phyloP scores from a whole-genome alignment of 108 stramenopile species.

The Cyclostephanos invisitatus region DNA sequence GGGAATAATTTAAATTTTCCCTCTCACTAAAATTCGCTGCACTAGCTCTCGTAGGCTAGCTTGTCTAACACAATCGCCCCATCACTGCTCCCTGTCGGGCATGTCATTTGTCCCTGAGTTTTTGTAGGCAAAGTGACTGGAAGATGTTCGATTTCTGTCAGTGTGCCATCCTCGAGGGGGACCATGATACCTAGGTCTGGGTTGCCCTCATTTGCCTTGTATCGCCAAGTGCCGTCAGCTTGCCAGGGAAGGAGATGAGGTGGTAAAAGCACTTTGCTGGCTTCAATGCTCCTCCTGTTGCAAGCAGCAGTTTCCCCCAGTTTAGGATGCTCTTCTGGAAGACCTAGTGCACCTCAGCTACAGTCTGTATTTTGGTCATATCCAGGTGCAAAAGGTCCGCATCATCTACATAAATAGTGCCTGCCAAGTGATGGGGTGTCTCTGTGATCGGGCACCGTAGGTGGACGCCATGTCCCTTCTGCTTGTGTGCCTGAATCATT shows the following conservation, averaged over 20 bases:
- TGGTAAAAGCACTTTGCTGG: conserved; percentile 11
- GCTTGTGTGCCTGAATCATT: background rate
- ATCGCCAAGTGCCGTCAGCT: conserved; percentile 13
- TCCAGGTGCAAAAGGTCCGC: background rate
- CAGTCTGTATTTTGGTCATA: background rate
- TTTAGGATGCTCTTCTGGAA: background rate
- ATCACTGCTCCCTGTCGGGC: no score
- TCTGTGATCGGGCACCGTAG: background rate
- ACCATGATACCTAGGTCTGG: conserved; percentile 7
- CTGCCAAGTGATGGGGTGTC: background rate
- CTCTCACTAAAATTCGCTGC: no score
- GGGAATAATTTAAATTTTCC: no score
- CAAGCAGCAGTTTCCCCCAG: conserved; percentile 20
- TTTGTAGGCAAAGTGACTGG: no score
- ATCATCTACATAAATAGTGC: no score
- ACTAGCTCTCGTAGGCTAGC: no score
- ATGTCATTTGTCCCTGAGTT: no score
- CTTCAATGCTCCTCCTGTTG: conserved; percentile 16
- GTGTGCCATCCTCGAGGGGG: conserved; percentile 22
- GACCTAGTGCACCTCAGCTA: background rate
- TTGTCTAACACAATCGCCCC: no score
- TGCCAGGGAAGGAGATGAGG: conserved; percentile 19
- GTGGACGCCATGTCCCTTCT: background rate
- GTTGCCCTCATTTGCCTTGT: background rate
- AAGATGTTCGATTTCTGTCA: no score